These are phyloP conservation scores for Rhodosporidiobolus odoratus DNA, from an alignment of 768 basidiomycete species.

Conservation along the genomic window DNA sequence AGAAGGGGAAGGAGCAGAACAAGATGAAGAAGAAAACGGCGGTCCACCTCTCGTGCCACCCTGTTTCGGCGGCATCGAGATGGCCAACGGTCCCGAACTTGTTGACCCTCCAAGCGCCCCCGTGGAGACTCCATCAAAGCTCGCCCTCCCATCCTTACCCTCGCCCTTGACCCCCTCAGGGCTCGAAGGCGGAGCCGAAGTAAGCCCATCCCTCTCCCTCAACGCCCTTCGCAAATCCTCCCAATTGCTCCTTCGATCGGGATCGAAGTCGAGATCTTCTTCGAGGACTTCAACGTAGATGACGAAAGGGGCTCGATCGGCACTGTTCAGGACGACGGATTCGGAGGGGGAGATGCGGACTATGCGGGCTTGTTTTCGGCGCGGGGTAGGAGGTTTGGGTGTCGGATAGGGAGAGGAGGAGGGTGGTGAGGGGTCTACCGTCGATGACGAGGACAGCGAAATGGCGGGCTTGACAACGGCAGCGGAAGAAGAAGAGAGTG, in stretches of 20 bases:
- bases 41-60: background rate
- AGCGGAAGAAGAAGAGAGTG: background rate
- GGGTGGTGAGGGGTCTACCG: background rate
- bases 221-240: constrained; percentile 63
- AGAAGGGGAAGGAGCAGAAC: background rate
- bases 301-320: constrained; percentile 89
- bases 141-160: constrained; percentile 3
- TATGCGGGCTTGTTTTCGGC: constrained; percentile 61
- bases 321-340: constrained; percentile 94
- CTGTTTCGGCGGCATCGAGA: background rate
- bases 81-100: no score
- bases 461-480: constrained; percentile 14
- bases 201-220: constrained; percentile 45
- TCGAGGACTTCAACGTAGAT: constrained; percentile 84
- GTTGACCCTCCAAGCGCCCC: background rate
- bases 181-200: background rate
- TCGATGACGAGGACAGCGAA: background rate
- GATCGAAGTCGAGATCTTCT: constrained; percentile 88
- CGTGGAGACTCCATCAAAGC: constrained; percentile 5
- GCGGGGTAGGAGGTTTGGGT: constrained; percentile 45
- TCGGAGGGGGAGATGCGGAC: constrained; percentile 97
- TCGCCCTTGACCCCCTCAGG: background rate
- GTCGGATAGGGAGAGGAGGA: background rate
- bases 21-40: no score
- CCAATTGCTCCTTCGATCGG: constrained; percentile 71